Evolutionary conservation across 352 stramenopile genomes (phyloP), one percentile per base, ranked within the genome.

Genomic region (Elongisporangium prolatum): DNA sequence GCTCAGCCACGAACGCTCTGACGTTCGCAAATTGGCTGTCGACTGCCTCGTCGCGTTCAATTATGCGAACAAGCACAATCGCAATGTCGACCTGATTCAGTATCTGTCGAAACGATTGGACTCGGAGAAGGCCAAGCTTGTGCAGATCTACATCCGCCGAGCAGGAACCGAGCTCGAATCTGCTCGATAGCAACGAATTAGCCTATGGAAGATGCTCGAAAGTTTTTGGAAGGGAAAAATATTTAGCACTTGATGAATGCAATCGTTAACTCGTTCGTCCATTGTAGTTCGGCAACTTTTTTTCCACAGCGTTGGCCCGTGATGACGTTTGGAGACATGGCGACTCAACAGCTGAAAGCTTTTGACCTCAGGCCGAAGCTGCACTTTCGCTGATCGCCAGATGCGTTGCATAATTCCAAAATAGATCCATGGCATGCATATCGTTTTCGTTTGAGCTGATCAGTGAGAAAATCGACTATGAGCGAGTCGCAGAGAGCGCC

Each of bases 111-210:
- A 69, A 8, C 67, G 82, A n/a, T 56, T 88, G 17, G 75, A 88
- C 56, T 64, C 67, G 25, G 86, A 71, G 8, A 81, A 76, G 44
- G 65, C 67, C 52, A 78, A 74, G 52, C 56, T 93, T 13, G 69
- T 93, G 10, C 69, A 88, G 25, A 91, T 93, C 63, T 93, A 86
- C 68, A 86, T 93, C 25, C 69, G 89, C 52, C 83, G 80, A 40
- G 72, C 68, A n/a, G 80, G 73, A 52, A 68, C 75, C 52, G 61
- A 84, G 49, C 71, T 70, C 10, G 59, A 52, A 51, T 52, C 38
- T 13, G 24, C 40, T 56, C 51, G 17, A 25, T 24, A 44, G 34
- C 34, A 44, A 44, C 4, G 0, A 44, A 44, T 16, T 17, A 44
- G 34, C 34, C 14, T 17, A 17, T 44, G 34, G 34, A 44, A 17